A percentile compares a stretch with the other conserved stretches of the same genome.
These are phyloP conservation scores for Sporopachydermia lactativora DNA, from an alignment of 805 yeast species.

Conservation along the genomic window DNA sequence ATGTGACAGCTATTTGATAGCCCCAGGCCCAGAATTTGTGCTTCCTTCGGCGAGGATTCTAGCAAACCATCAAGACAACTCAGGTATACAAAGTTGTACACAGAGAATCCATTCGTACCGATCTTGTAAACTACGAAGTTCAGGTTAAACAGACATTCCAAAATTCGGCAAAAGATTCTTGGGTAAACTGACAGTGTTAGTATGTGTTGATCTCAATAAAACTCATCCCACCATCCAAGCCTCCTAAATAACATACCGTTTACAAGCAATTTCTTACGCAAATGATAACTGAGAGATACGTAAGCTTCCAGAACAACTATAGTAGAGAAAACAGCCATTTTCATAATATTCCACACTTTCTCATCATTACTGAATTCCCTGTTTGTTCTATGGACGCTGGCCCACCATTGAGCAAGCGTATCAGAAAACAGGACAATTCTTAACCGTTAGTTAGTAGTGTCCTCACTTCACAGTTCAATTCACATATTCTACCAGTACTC, in stretches of 20 bases:
- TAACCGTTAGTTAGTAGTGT: background rate
- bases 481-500: no score
- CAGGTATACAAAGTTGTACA: constrained; percentile 45
- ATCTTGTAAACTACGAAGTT: constrained; percentile 15
- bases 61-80: constrained; percentile 29
- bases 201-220: constrained; percentile 7
- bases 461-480: background rate
- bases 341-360: constrained; percentile 5
- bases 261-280: background rate
- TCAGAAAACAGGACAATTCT: background rate
- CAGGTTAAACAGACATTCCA: constrained; percentile 11
- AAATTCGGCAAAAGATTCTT: constrained; percentile 9
- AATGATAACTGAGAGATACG: constrained; percentile 3
- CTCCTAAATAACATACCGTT: background rate
- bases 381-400: background rate
- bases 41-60: constrained; percentile 16
- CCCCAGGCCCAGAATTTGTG: constrained; percentile 15
- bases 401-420: background rate
- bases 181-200: constrained; percentile 3
- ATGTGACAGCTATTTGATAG: constrained; percentile 17
- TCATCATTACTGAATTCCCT: background rate
- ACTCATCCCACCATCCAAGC: no score
- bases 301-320: constrained; percentile 12
- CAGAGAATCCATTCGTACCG: constrained; percentile 17
- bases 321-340: constrained; percentile 7